Evolutionary conservation across 768 basidiomycete species (phyloP), one percentile per base, ranked within the genome.

Genomic region (Suillus luteus): DNA sequence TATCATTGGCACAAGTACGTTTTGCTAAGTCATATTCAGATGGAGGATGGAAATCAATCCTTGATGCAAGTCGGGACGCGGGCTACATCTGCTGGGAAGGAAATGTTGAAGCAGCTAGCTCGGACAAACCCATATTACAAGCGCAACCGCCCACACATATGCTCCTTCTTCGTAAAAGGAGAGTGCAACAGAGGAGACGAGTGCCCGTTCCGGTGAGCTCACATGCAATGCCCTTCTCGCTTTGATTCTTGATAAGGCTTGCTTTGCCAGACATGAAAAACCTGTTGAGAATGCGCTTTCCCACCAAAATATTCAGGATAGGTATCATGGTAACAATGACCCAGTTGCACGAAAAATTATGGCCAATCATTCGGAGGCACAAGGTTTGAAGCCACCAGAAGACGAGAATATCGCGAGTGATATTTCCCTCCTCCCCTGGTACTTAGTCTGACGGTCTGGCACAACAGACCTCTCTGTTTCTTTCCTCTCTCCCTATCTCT

Each of bases 81-180:
- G 27, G 83, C 92, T 9, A 84, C 83, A 31, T 86, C 90, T 24
- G 93, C 92, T 4, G 95, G 94, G 31, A 95, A 96, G 75, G 97
- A 99, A 71, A 96, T 99, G 93, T 79, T 99, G 61, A 98, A 99
- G 78, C 87, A 92, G 67, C 79, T 99, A 12, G 97, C 97, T 27
- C 86, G 96, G 68, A 93, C 92, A 37, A 96, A 99, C 70, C 97
- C 97, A 0, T 95, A 95, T 75, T 99, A 99, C 80, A 97, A 98
- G 77, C 89, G 96, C 62, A 99, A 99, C 77, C 81, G 91, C 62
- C 94, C 97, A 54, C 92, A 98, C 67, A 72, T 97, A 15, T 99
- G 97, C 75, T 93, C 92, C 2, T 99, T 99, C 84, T 99, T 89
- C 73, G 89, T 84, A 58, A 99, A 99, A 78, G 97, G 97, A 0